phyloP scores from a whole-genome alignment of 441 rosid species.

The Pelargonium cotyledonis region DNA sequence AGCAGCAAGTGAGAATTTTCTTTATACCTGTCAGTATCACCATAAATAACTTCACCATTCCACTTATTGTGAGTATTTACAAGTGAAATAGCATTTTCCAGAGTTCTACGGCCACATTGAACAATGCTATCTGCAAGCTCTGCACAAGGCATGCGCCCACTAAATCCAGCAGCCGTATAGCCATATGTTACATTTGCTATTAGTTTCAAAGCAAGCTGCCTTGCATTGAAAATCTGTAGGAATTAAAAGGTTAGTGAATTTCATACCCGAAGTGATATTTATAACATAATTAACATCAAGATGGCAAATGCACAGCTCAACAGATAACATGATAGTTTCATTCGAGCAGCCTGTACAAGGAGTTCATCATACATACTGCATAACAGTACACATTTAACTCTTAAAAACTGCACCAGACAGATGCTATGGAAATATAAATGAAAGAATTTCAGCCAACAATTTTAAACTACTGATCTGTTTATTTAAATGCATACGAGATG shows the following conservation, averaged over 20 bases:
- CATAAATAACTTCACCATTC: conserved; percentile 84
- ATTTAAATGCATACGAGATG: neutral
- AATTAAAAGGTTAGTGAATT: conserved; percentile 18
- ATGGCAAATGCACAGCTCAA: neutral
- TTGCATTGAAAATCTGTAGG: conserved; percentile 88
- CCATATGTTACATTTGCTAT: conserved; percentile 98
- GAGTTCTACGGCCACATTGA: conserved; percentile 92
- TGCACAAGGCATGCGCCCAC: conserved; percentile 99
- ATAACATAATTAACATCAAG: neutral
- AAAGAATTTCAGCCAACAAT: conserved; percentile 3
- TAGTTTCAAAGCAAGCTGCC: conserved; percentile 98
- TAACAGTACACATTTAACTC: neutral
- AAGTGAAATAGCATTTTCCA: conserved; percentile 78
- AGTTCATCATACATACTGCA: neutral
- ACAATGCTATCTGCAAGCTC: conserved; percentile 99
- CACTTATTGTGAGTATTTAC: conserved; percentile 68
- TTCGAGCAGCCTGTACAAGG: neutral
- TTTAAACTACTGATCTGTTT: neutral
- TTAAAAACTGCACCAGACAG: conserved; percentile 6
- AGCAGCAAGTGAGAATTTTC: conserved; percentile 8
- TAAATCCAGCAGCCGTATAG: conserved; percentile 98
- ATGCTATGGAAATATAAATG: neutral
- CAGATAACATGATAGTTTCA: neutral
- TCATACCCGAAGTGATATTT: conserved; percentile 1
- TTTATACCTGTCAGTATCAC: conserved; percentile 89